phyloP scores from a whole-genome alignment of 257 asterid genomes.

The Solanum infundibuliforme region DNA sequence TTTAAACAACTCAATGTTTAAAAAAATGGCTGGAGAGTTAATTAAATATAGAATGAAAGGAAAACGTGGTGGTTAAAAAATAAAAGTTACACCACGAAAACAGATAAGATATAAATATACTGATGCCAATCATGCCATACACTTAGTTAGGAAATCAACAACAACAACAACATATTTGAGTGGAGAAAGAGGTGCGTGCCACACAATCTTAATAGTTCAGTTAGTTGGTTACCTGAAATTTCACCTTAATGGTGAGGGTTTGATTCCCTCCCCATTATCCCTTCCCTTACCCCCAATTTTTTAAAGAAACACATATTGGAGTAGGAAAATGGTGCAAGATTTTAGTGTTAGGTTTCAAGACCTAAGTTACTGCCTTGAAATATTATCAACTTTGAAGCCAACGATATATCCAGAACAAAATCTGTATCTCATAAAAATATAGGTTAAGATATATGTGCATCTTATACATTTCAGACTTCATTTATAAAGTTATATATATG shows the following conservation, averaged over 20 bases:
- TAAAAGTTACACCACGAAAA: background rate
- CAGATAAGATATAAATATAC: background rate
- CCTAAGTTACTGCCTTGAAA: background rate
- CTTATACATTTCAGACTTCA: background rate
- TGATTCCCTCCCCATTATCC: no score
- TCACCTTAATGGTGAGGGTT: no score
- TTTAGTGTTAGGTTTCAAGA: background rate
- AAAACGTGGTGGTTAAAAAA: background rate
- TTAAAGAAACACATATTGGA: background rate
- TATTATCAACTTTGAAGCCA: no score
- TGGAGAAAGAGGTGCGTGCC: no score
- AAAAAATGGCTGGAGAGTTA: background rate
- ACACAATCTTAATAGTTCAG: no score
- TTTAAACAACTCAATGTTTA: background rate
- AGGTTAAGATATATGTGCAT: background rate
- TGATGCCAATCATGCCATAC: background rate
- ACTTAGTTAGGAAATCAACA: background rate
- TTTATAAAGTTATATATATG: background rate
- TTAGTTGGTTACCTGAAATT: no score
- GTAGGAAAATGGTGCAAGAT: background rate
- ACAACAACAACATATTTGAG: background rate
- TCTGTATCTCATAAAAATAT: background rate
- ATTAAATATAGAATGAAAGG: background rate
- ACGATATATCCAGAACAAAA: background rate
- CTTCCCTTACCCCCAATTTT: no score